Percentiles rank a stretch among this genome's conserved stretches.
Evolutionary conservation across 1,284 basidiomycete genomes (phyloP).

Genomic region (Apiotrichum montevideense): DNA sequence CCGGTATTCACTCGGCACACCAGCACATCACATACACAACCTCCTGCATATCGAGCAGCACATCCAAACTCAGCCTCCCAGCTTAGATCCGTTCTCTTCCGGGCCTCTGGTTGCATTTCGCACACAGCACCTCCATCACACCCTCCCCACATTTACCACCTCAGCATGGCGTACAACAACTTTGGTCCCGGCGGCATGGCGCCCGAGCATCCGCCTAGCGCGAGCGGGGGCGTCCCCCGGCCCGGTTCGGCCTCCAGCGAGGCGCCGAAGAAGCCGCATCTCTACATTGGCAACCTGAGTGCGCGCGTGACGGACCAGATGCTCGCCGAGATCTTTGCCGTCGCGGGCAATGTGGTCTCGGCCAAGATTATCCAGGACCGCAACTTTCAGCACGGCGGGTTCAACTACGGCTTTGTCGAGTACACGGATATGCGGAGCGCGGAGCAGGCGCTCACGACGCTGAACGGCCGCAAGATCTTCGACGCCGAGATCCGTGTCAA

Average conservation of each 20-base stretch:
- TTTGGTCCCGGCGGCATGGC: not conserved
- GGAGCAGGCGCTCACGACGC: constrained; percentile 90
- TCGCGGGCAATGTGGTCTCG: constrained; percentile 88
- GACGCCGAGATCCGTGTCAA: constrained; percentile 96
- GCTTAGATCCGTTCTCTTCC: no score
- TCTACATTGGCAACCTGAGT: constrained; percentile 95
- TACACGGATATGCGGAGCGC: constrained; percentile 96
- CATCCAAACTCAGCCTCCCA: no score
- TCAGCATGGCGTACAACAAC: constrained; percentile 3
- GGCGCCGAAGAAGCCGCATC: constrained; percentile 60
- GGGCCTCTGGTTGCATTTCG: no score
- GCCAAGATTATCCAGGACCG: constrained; percentile 99
- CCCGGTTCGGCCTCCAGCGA: constrained; percentile 10
- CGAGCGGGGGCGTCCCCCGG: no score
- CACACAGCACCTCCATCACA: not conserved
- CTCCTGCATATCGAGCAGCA: no score
- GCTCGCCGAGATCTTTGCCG: constrained; percentile 93
- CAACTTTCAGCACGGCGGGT: constrained; percentile 93
- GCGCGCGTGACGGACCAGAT: constrained; percentile 67
- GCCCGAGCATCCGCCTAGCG: not conserved
- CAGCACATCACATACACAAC: no score
- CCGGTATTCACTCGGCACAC: no score
- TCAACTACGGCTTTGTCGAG: constrained; percentile 98
- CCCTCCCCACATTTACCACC: not conserved
- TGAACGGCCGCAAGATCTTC: constrained; percentile 96